Evolutionary conservation across 2,329 filamentous ascomycete species (phyloP).

Genomic region (Lasiodiplodia gonubiensis): DNA sequence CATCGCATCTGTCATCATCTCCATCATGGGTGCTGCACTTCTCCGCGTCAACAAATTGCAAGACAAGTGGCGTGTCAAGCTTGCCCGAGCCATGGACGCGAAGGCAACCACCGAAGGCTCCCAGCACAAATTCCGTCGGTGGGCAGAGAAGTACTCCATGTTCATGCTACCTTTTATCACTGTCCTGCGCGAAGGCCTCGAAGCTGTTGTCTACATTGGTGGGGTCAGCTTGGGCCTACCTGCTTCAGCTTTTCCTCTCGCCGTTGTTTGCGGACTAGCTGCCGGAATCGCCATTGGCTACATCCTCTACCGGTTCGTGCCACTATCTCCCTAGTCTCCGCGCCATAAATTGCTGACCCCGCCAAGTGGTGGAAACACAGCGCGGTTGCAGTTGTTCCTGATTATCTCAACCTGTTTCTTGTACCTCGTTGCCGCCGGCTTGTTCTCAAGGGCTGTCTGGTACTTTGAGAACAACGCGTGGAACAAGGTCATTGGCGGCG

Average conservation of each 20-base stretch:
- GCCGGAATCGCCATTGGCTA: constrained; percentile 73
- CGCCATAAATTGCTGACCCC: neutral
- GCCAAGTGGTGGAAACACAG: constrained; percentile 62
- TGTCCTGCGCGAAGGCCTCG: constrained; percentile 81
- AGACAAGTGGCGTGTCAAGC: constrained; percentile 85
- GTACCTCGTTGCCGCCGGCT: constrained; percentile 81
- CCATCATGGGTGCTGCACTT: constrained; percentile 78
- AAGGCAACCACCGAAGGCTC: constrained; percentile 40
- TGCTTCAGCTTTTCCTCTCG: constrained; percentile 76
- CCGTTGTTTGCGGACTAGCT: constrained; percentile 73
- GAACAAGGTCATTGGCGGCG: constrained; percentile 68
- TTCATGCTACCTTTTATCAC: constrained; percentile 87
- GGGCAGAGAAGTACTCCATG: constrained; percentile 82
- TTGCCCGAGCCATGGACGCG: constrained; percentile 70
- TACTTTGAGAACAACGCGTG: constrained; percentile 73
- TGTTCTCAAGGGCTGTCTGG: constrained; percentile 80
- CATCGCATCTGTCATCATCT: constrained; percentile 79
- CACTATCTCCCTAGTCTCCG: too few species aligned
- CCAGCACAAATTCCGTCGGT: constrained; percentile 61
- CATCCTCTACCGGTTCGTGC: constrained; percentile 70
- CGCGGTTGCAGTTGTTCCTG: constrained; percentile 76
- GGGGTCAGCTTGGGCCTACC: constrained; percentile 80
- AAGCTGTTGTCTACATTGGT: constrained; percentile 84
- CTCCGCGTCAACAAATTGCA: constrained; percentile 83
- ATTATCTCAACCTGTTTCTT: constrained; percentile 80